Percentiles rank a stretch among this genome's conserved stretches.
Conservation (phyloP, 208 protist genomes). For the Trypanosomatidae sp. region DNA sequence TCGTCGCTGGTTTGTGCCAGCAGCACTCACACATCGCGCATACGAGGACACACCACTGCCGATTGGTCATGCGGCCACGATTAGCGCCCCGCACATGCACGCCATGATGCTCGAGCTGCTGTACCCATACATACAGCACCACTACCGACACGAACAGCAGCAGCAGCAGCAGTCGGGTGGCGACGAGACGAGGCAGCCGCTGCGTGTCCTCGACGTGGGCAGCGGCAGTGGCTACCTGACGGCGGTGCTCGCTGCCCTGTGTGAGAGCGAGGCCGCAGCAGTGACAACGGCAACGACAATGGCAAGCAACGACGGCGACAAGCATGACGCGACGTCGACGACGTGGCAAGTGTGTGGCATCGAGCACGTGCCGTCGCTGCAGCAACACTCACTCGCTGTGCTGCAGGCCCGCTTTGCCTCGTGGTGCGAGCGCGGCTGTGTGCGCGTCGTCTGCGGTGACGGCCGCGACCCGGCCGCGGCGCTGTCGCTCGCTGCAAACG, state of each 20-base stretch:
- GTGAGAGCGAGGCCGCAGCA: constrained; percentile 9
- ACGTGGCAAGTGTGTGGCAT: constrained; percentile 49
- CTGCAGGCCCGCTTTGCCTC: constrained; percentile 20
- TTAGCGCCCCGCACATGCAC: constrained; percentile 89
- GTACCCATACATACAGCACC: constrained; percentile 17
- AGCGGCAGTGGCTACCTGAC: constrained; percentile 87
- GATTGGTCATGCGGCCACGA: constrained; percentile 77
- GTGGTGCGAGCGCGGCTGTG: constrained; percentile 17
- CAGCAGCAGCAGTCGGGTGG: not conserved
- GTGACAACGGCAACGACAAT: not conserved
- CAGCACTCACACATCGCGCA: constrained; percentile 4
- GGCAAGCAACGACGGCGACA: too few species aligned
- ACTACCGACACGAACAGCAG: not conserved
- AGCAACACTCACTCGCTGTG: constrained; percentile 17
- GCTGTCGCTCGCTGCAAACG: constrained; percentile 5
- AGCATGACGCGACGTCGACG: constrained; percentile 2
- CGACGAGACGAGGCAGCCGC: not conserved
- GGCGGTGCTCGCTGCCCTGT: constrained; percentile 42
- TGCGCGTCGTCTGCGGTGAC: constrained; percentile 54
- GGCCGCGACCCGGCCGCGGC: constrained; percentile 22
- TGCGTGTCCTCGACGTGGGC: constrained; percentile 67
- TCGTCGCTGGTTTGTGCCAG: constrained; percentile 56
- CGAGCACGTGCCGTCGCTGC: constrained; percentile 60
- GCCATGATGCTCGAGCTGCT: constrained; percentile 77
- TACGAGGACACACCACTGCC: constrained; percentile 63